Base-by-base conservation (phyloP, 495 filamentous ascomycete genomes). In the Trichoderma virens region DNA sequence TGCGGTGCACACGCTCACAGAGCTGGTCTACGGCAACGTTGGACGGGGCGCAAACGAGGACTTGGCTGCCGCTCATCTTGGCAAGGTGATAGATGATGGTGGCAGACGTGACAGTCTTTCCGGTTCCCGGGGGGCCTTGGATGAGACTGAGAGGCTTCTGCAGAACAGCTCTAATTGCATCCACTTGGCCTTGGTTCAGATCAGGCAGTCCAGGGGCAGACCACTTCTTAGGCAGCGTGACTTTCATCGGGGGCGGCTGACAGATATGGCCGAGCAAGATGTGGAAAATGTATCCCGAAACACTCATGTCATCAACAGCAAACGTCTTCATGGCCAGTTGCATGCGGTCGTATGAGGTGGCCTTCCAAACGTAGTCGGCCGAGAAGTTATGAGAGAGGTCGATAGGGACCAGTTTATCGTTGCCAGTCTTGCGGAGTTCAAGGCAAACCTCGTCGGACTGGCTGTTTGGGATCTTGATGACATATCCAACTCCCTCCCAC, bases 311-410 rank as follows among this genome's bases (percentile, higher is more conserved):
- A 68, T 99, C 94, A 60, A 99, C 87, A 27, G 94, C 94, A 71
- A 99, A 99, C 0, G 91, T 98, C 82, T 98, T 97, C 94, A 99
- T 98, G 39, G 94, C 94, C 66, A 90, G 85, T 74, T 99, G 94
- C 94, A 99, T 99, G 65, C 94, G 92, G 72, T 99, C 94, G 71
- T 98, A 99, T 0, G 93, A 97, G 1, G 95, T 99, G 25, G 94
- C 94, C 71, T 99, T 99, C 94, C 94, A 99, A 34, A 99, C 94
- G 72, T 99, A 99, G 74, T 99, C 94, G 65, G 93, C 94, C 39
- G 89, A 96, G 75, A 98, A 99, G 71, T 96, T 95, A 74, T 96
- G 92, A 1, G 95, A 97, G 78, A 95, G 97, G 70, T 99, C 94
- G 0, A 92, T 97, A 2, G 94, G 93, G 7, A 98, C 92, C 31